Percentiles rank a stretch among this genome's conserved stretches.
Evolutionary conservation across 768 basidiomycete species (phyloP).

Genomic region (Naganishia kalamii): DNA sequence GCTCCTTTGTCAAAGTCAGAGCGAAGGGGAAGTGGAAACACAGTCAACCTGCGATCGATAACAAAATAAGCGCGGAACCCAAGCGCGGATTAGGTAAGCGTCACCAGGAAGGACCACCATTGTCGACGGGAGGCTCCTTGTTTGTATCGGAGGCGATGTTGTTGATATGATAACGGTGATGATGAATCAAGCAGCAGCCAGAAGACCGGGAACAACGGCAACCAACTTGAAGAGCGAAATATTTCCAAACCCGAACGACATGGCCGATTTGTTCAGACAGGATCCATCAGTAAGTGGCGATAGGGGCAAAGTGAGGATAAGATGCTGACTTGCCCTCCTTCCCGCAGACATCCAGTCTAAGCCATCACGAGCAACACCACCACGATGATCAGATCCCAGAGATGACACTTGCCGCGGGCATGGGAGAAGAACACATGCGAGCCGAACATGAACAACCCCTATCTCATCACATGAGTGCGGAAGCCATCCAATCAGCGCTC

Average conservation of each 20-base stretch:
- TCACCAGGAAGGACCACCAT: no score
- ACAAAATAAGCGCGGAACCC: background rate
- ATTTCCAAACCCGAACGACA: background rate
- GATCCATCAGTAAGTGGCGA: background rate
- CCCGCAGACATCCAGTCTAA: background rate
- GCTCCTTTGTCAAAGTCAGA: background rate
- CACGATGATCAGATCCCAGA: slow-evolving; percentile 13
- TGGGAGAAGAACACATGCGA: no score
- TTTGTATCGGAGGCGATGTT: slow-evolving; percentile 17
- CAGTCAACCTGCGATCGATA: background rate
- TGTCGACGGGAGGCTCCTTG: slow-evolving; percentile 8
- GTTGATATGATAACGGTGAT: background rate
- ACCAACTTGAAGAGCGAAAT: background rate
- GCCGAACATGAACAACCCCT: background rate
- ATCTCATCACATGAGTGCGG: background rate
- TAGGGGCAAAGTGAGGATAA: background rate
- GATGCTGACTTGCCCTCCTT: background rate
- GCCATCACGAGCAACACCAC: background rate
- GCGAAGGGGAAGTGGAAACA: background rate
- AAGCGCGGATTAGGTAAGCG: slow-evolving; percentile 6
- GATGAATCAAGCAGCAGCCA: slow-evolving; percentile 4
- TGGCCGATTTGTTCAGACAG: background rate
- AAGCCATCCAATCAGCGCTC: background rate
- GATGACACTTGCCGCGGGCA: slow-evolving; percentile 14
- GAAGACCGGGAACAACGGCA: background rate